Conservation (phyloP, 2,329 filamentous ascomycete species). For the Aspergillus sp. region DNA sequence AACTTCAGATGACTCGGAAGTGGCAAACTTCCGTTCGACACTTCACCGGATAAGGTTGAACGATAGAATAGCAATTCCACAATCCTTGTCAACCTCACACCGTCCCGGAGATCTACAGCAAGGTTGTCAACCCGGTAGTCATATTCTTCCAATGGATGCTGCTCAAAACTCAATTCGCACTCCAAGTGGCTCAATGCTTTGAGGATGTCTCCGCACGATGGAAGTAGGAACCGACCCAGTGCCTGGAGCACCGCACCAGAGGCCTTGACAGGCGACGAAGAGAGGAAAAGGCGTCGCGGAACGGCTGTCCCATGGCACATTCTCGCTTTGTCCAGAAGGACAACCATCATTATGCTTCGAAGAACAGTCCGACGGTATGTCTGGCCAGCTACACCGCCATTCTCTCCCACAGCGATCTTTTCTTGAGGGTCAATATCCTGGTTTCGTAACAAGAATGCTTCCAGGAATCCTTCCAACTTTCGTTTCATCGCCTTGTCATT, state of each 20-base stretch:
- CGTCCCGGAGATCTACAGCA: slow-evolving; percentile 64
- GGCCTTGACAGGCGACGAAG: slow-evolving; percentile 57
- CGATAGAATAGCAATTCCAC: slow-evolving; percentile 60
- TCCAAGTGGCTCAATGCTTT: slow-evolving; percentile 59
- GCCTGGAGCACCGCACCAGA: slow-evolving; percentile 57
- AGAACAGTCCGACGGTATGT: slow-evolving; percentile 59
- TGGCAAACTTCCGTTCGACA: slow-evolving; percentile 43
- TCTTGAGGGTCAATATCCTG: slow-evolving; percentile 50
- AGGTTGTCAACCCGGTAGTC: slow-evolving; percentile 61
- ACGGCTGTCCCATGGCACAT: slow-evolving; percentile 32
- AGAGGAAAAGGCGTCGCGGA: slow-evolving; percentile 53
- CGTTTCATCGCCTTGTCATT: slow-evolving; percentile 39
- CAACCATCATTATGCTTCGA: slow-evolving; percentile 61
- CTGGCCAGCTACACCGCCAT: slow-evolving; percentile 48
- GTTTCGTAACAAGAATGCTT: slow-evolving; percentile 60
- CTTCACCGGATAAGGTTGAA: slow-evolving; percentile 29
- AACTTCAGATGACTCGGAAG: slow-evolving; percentile 62
- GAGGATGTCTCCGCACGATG: slow-evolving; percentile 60
- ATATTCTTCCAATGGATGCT: slow-evolving; percentile 62
- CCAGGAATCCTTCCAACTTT: slow-evolving; percentile 55
- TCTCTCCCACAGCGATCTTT: slow-evolving; percentile 29
- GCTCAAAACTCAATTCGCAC: slow-evolving; percentile 57
- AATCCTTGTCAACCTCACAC: slow-evolving; percentile 60
- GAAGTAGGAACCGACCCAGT: slow-evolving; percentile 57
- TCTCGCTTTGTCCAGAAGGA: slow-evolving; percentile 60